Evolutionary conservation across 805 yeast species (phyloP).

Genomic region (Kodamaea kaohsiungensis): DNA sequence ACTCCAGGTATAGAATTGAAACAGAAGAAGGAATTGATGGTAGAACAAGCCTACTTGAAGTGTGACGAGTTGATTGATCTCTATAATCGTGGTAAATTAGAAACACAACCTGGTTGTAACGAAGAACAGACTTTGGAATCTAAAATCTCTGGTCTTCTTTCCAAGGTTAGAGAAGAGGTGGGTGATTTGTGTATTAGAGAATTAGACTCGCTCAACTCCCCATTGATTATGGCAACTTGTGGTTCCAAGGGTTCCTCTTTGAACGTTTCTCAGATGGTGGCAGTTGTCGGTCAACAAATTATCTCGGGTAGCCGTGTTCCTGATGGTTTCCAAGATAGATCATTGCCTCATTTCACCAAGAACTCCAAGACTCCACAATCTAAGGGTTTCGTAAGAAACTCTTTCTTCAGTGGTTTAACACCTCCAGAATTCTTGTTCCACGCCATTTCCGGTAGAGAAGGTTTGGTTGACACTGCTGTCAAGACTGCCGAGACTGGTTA

Average conservation of each 20-base stretch:
- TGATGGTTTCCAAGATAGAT: slow-evolving; percentile 99
- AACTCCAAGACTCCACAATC: slow-evolving; percentile 97
- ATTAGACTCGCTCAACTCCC: slow-evolving; percentile 87
- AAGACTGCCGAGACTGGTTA: slow-evolving; percentile 99
- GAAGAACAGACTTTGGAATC: slow-evolving; percentile 98
- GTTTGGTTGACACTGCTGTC: slow-evolving; percentile 98
- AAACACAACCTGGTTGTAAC: slow-evolving; percentile 98
- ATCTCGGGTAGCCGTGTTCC: slow-evolving; percentile 99
- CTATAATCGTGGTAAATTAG: slow-evolving; percentile 82
- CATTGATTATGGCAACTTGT: slow-evolving; percentile 98
- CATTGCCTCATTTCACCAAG: slow-evolving; percentile 94
- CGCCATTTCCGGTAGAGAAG: slow-evolving; percentile 99
- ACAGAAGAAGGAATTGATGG: slow-evolving; percentile 79
- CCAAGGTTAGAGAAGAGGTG: slow-evolving; percentile 97
- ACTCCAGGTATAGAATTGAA: slow-evolving; percentile 85
- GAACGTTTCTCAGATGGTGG: slow-evolving; percentile 99
- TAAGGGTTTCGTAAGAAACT: slow-evolving; percentile 95
- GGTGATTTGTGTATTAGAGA: slow-evolving; percentile 97
- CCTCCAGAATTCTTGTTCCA: slow-evolving; percentile 98
- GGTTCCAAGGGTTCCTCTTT: slow-evolving; percentile 98
- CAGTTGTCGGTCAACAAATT: slow-evolving; percentile 98
- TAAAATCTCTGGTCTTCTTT: slow-evolving; percentile 91
- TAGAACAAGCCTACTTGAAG: slow-evolving; percentile 83
- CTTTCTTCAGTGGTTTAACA: slow-evolving; percentile 88
- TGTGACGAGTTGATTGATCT: slow-evolving; percentile 87